phyloP scores from a whole-genome alignment of 495 filamentous ascomycete species.

The Lasiosphaeris hirsuta region DNA sequence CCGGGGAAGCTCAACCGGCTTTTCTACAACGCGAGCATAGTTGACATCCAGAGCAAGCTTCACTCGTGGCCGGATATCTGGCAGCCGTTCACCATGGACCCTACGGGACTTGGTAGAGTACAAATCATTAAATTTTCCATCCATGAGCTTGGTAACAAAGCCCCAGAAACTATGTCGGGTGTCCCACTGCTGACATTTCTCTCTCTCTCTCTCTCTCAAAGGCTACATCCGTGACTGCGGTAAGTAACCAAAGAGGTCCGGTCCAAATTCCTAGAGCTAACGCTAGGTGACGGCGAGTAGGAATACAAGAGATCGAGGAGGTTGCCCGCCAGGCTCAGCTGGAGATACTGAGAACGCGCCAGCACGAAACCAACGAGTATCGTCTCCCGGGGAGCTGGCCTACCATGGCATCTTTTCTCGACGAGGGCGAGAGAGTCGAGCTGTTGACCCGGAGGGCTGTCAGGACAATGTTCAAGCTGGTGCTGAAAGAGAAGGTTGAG shows the following conservation, averaged over 20 bases:
- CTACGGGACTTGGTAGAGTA: neutral
- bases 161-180: neutral
- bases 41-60: neutral
- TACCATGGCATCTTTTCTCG: neutral
- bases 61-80: neutral
- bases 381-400: neutral
- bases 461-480: neutral
- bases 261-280: neutral
- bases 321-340: neutral
- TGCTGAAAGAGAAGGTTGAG: neutral
- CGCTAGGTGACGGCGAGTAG: neutral
- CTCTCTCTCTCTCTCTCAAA: neutral
- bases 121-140: neutral
- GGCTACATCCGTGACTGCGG: constrained; percentile 17
- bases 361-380: neutral
- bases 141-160: neutral
- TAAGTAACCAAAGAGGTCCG: neutral
- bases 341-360: neutral
- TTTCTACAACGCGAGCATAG: neutral
- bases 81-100: neutral
- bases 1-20: neutral
- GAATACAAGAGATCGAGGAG: constrained; percentile 11
- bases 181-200: neutral
- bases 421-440: constrained; percentile 5
- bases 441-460: constrained; percentile 5